phyloP scores from a whole-genome alignment of 2,329 filamentous ascomycete genomes.

The Fusarium papillatum region DNA sequence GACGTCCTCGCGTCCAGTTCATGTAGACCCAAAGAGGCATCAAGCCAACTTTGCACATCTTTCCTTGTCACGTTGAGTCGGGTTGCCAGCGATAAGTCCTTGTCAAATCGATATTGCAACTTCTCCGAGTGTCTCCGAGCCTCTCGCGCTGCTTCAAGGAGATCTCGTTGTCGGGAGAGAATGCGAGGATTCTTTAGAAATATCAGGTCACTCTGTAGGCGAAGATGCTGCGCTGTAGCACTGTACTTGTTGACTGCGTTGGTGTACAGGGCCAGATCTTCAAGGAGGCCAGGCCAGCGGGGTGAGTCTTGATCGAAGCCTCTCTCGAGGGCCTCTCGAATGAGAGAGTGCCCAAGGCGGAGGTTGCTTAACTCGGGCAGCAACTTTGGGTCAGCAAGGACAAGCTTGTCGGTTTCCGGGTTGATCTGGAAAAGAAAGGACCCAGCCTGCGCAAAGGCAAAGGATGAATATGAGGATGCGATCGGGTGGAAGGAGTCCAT shows the following conservation, averaged over 20 bases:
- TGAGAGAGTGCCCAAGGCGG: not conserved
- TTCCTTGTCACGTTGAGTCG: too few species aligned
- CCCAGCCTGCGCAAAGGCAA: not conserved
- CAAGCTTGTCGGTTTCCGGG: not conserved
- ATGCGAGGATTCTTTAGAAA: not conserved
- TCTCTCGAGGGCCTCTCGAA: not conserved
- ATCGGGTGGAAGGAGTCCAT: not conserved
- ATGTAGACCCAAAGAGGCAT: too few species aligned
- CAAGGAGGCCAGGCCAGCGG: not conserved
- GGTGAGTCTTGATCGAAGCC: not conserved
- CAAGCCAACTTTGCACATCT: too few species aligned
- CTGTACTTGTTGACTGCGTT: not conserved
- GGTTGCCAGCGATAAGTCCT: too few species aligned
- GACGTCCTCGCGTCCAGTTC: too few species aligned
- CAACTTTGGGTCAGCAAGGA: not conserved
- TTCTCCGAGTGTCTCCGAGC: not conserved
- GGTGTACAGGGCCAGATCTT: not conserved
- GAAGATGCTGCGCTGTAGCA: not conserved
- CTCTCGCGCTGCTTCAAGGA: not conserved
- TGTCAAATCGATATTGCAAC: not conserved
- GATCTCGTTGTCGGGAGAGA: not conserved
- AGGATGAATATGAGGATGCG: not conserved
- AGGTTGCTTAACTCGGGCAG: not conserved
- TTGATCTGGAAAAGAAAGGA: not conserved
- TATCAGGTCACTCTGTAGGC: not conserved